These are phyloP conservation scores for Cryptosporidium tyzzeri DNA, from an alignment of 169 alveolate genomes.

Conservation along the genomic window DNA sequence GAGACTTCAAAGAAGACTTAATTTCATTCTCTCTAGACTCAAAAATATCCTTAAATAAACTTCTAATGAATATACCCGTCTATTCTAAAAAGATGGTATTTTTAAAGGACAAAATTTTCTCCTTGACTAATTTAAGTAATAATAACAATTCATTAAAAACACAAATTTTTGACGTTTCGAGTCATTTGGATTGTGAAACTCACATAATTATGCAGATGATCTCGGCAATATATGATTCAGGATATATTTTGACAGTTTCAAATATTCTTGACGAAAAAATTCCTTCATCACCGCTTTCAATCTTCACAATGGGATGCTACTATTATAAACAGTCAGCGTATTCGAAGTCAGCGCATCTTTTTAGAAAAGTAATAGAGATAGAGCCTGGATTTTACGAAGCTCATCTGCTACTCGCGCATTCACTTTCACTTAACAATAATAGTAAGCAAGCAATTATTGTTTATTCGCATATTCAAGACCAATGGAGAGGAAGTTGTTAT, in stretches of 20 bases:
- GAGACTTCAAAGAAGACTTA: conserved; percentile 4
- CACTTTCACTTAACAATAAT: conserved; percentile 56
- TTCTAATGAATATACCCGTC: conserved; percentile 7
- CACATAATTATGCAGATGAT: conserved; percentile 18
- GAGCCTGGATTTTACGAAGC: conserved; percentile 74
- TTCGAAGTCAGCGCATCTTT: conserved; percentile 59
- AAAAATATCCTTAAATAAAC: not conserved
- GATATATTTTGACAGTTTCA: conserved; percentile 35
- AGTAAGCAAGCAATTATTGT: conserved; percentile 41
- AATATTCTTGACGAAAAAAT: conserved; percentile 26
- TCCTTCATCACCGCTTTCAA: conserved; percentile 54
- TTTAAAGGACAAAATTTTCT: conserved; percentile 12
- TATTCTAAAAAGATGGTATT: conserved; percentile 26
- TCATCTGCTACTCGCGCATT: conserved; percentile 56
- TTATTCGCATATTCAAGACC: conserved; percentile 36
- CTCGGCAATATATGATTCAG: conserved; percentile 29
- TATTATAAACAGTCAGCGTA: conserved; percentile 42
- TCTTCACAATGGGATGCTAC: conserved; percentile 63
- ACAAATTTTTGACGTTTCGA: conserved; percentile 13
- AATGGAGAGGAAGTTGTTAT: conserved; percentile 64
- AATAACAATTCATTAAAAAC: not conserved
- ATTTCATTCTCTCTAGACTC: not conserved
- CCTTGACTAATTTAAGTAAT: not conserved
- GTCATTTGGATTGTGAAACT: conserved; percentile 12
- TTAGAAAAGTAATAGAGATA: conserved; percentile 51